Evolutionary conservation across 2,329 filamentous ascomycete species (phyloP), one percentile per base, ranked within the genome.

Genomic region (Hypoxylon sp.): DNA sequence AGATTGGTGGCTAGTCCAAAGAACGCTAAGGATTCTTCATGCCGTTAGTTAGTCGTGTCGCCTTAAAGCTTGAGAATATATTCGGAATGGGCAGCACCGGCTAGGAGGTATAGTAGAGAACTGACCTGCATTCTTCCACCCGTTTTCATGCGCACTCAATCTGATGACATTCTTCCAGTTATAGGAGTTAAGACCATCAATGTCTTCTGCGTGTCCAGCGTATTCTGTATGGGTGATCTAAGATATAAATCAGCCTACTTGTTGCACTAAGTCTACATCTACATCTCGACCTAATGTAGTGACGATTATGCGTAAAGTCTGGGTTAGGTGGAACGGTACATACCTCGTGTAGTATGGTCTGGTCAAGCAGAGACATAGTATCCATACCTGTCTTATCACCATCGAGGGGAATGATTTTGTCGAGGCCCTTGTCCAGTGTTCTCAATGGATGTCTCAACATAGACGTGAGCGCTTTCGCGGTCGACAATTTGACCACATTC

Each of bases 11-110:
- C 39, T 10, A 44, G 10, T 44, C 39, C 39, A 10, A 44, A 44
- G 39, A 44, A 44, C 8, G 39, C 39, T 11, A 44, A 19, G 17
- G 39, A 44, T 19, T 44, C 39, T 44, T 44, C n/a, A 44, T 44
- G 17, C 17, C 8, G 17, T 44, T 8, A 44, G 39, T 19, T 19
- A 44, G 17, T 17, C 19, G 17, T 5, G n/a, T 10, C 17, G 8
- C 17, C n/a, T 3, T 9, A 19, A 19, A 44, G 10, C 3, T 44
- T 44, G 17, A 19, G 8, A 44, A 6, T 10, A 44, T 19, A 5
- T 19, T 17, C 1, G 17, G n/a, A 44, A 39, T 39, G 13, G 39
- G 39, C 2, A 42, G 39, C n/a, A 19, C n/a, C 6, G 14, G 35
- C 37, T 17, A 14, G 37, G 35, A 8, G 37, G 5, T n/a, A 39